A percentile compares a stretch with the other conserved stretches of the same genome.
These are phyloP conservation scores for Mycosphaerella sp. DNA, from an alignment of 2,329 filamentous ascomycete genomes.

Conservation along the genomic window DNA sequence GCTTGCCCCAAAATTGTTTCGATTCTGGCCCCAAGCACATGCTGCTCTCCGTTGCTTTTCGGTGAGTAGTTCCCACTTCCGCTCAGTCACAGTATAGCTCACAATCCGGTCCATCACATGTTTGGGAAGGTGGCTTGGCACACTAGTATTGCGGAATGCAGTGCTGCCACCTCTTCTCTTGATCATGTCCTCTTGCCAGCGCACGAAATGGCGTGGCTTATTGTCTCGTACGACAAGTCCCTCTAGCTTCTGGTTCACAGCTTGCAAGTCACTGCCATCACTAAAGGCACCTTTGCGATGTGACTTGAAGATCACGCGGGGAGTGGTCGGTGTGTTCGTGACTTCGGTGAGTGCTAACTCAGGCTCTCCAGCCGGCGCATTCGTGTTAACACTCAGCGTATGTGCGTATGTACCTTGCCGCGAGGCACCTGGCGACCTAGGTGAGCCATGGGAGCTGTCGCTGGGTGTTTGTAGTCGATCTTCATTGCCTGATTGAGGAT, in stretches of 20 bases:
- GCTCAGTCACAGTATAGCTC: constrained; percentile 19
- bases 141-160: constrained; percentile 24
- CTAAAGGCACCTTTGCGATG: constrained; percentile 32
- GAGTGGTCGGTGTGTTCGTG: constrained; percentile 27
- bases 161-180: constrained; percentile 8
- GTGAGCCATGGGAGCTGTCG: background rate
- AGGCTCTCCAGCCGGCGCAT: constrained; percentile 16
- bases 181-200: constrained; percentile 26
- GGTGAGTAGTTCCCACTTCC: constrained; percentile 29
- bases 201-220: constrained; percentile 23
- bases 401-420: constrained; percentile 27
- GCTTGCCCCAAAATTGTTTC: constrained; percentile 26
- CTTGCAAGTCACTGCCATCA: constrained; percentile 27
- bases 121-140: constrained; percentile 30
- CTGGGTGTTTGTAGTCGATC: background rate
- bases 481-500: background rate
- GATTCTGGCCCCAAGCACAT: constrained; percentile 33
- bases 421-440: background rate
- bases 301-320: constrained; percentile 29
- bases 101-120: constrained; percentile 33
- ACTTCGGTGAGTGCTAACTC: constrained; percentile 28
- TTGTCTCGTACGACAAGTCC: constrained; percentile 18
- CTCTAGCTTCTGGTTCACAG: constrained; percentile 25
- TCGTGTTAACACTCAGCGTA: constrained; percentile 22
- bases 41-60: constrained; percentile 31